A percentile compares a stretch with the other conserved stretches of the same genome.
These are phyloP conservation scores for Ulota crispa DNA, from an alignment of 225 moss, liverwort and hornwort genomes.

Conservation along the genomic window DNA sequence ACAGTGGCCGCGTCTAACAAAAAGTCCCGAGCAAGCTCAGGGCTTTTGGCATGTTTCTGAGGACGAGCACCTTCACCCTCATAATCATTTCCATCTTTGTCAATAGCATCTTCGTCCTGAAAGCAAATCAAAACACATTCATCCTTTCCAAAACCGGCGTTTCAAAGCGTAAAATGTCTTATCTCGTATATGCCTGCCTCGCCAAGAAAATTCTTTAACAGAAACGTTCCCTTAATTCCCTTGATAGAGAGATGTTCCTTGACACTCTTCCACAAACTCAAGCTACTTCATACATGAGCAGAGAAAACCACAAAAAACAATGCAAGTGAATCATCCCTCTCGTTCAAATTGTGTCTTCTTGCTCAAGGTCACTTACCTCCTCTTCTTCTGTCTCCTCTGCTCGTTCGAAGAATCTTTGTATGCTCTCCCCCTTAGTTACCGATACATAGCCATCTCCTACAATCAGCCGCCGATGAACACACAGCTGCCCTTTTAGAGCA, in stretches of 20 bases:
- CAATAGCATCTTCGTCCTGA: constrained; percentile 98
- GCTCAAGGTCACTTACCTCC: constrained; percentile 61
- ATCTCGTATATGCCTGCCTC: background rate
- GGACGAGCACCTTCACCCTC: constrained; percentile 97
- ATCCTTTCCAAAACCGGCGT: constrained; percentile 3
- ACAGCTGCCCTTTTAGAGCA: constrained; percentile 92
- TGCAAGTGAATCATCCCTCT: background rate
- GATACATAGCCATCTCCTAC: constrained; percentile 97
- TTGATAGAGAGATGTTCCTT: background rate
- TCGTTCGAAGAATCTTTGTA: constrained; percentile 96
- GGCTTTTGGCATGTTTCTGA: constrained; percentile 99
- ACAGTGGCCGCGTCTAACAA: constrained; percentile 98
- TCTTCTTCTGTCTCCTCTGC: constrained; percentile 99
- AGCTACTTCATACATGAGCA: constrained; percentile 15
- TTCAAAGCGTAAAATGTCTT: background rate
- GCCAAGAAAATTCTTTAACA: background rate
- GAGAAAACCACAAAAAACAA: background rate
- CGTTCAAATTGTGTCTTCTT: background rate
- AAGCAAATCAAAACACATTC: constrained; percentile 23
- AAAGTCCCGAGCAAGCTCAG: constrained; percentile 99
- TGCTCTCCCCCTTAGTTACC: constrained; percentile 98
- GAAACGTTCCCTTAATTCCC: background rate
- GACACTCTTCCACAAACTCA: background rate
- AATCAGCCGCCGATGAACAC: constrained; percentile 98
- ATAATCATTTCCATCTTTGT: constrained; percentile 96